Evolutionary conservation across 1,139 yeast genomes (phyloP).

Genomic region (Scheffersomyces parashehatae): DNA sequence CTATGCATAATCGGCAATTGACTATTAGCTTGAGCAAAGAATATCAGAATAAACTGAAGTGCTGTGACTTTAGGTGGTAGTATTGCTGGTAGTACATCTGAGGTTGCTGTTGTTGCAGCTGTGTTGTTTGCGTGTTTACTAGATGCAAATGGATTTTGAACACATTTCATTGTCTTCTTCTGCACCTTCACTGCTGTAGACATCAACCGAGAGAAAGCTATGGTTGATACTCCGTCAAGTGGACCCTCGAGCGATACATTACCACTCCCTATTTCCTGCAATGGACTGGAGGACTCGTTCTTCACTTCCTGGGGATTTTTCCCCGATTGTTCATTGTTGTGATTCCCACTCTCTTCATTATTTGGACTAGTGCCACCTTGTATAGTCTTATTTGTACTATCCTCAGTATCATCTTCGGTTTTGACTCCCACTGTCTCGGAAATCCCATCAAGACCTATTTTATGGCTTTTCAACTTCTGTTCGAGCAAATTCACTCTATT

Average conservation of each 20-base stretch:
- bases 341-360: not conserved
- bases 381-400: not conserved
- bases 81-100: conserved; percentile 40
- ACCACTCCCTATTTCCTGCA: not conserved
- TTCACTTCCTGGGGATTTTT: not conserved
- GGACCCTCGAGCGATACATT: not conserved
- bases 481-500: conserved; percentile 61
- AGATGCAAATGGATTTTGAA: not conserved
- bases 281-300: conserved; percentile 1
- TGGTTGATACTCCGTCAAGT: conserved; percentile 20
- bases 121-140: conserved; percentile 15
- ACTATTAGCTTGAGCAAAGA: conserved; percentile 77
- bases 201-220: conserved; percentile 71
- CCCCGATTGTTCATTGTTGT: not conserved
- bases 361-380: not conserved
- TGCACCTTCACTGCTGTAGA: conserved; percentile 69
- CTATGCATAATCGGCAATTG: conserved; percentile 83
- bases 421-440: not conserved
- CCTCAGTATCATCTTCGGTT: not conserved
- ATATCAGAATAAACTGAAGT: conserved; percentile 61
- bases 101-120: conserved; percentile 1
- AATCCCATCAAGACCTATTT: conserved; percentile 28
- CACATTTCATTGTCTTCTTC: conserved; percentile 3
- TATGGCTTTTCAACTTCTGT: conserved; percentile 41
- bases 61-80: conserved; percentile 77